phyloP scores from a whole-genome alignment of 2,329 filamentous ascomycete species.

The Aspergillus hortae region DNA sequence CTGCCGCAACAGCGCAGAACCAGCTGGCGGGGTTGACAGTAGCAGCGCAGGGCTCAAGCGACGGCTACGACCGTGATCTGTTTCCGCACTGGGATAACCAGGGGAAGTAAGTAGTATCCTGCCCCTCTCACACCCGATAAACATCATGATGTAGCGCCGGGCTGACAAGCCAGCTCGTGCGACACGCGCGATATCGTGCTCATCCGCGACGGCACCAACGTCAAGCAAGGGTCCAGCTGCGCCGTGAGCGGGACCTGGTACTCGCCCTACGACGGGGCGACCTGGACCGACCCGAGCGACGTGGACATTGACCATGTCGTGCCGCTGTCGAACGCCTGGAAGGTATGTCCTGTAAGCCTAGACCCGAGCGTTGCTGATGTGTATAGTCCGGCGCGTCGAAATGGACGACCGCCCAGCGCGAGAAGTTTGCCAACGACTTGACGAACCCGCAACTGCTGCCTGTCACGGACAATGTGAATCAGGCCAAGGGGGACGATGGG shows the following conservation, averaged over 20 bases:
- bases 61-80: conserved; percentile 60
- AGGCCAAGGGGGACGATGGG: conserved; percentile 67
- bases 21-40: conserved; percentile 60
- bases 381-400: conserved; percentile 57
- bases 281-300: conserved; percentile 65
- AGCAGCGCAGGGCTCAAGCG: conserved; percentile 51
- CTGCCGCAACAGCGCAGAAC: conserved; percentile 52
- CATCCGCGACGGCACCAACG: conserved; percentile 66
- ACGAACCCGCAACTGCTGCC: conserved; percentile 72
- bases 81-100: conserved; percentile 69
- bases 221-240: conserved; percentile 60
- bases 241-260: conserved; percentile 64
- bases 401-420: conserved; percentile 67
- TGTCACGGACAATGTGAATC: conserved; percentile 74
- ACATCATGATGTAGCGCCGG: too few relatives aligned
- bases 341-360: conserved; percentile 40
- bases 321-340: conserved; percentile 76
- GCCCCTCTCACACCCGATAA: neutral
- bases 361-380: neutral
- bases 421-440: conserved; percentile 74
- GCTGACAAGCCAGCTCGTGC: conserved; percentile 52
- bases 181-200: conserved; percentile 71
- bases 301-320: conserved; percentile 84
- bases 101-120: conserved; percentile 37
- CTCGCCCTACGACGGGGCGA: conserved; percentile 70